phyloP scores from a whole-genome alignment of 176 grass and related monocot genomes.

The Miscanthus lutarioriparius region DNA sequence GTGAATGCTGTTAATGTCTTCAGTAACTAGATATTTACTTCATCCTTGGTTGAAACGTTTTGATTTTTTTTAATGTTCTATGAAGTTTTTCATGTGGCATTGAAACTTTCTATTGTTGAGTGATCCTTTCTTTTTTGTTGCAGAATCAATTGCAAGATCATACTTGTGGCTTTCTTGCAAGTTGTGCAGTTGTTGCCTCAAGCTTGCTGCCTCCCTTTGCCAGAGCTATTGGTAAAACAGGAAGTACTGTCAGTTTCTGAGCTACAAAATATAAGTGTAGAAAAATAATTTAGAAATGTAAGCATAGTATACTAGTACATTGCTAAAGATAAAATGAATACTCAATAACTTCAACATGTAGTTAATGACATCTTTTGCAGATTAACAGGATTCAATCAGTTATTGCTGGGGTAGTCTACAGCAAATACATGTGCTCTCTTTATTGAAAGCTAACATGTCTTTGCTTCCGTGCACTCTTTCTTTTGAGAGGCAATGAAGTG shows the following conservation, averaged over 20 bases:
- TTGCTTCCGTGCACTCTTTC: not conserved
- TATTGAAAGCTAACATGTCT: not conserved
- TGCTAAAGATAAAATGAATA: not conserved
- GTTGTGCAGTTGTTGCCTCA: slow-evolving; percentile 82
- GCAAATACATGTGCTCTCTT: not conserved
- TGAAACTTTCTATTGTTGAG: not conserved
- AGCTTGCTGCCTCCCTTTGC: slow-evolving; percentile 71
- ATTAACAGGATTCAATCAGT: not conserved
- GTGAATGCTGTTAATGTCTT: not conserved
- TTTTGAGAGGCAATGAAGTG: not conserved
- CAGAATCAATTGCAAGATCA: slow-evolving; percentile 44
- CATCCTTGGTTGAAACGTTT: not conserved
- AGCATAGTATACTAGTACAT: not conserved
- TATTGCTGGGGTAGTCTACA: not conserved
- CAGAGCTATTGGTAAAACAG: slow-evolving; percentile 53
- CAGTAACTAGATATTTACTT: not conserved
- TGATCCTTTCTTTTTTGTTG: slow-evolving; percentile 14
- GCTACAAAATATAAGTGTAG: not conserved
- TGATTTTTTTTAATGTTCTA: not conserved
- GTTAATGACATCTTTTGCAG: not conserved
- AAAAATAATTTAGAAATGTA: slow-evolving; percentile 12
- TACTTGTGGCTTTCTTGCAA: slow-evolving; percentile 80
- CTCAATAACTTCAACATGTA: not conserved
- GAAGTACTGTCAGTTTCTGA: slow-evolving; percentile 28
- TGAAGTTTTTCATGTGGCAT: not conserved